These are phyloP conservation scores for Magnolia officinalis DNA, from an alignment of 164 flowering plant genomes.

Conservation along the genomic window DNA sequence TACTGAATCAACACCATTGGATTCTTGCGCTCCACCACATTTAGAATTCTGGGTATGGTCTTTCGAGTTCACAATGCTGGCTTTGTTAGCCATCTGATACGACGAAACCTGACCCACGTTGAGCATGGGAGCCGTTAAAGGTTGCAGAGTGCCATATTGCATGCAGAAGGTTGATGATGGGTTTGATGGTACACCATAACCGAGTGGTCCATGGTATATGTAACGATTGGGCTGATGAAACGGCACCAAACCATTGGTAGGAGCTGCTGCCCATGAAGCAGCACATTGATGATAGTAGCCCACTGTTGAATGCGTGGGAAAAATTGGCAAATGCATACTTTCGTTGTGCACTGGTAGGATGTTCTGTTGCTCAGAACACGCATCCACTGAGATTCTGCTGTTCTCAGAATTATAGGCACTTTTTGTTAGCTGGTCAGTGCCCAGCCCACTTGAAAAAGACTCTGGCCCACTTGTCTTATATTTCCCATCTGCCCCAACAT, in stretches of 20 bases:
- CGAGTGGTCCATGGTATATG: slow-evolving; percentile 48
- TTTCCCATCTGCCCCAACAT: slow-evolving; percentile 27
- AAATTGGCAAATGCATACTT: slow-evolving; percentile 48
- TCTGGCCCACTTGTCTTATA: slow-evolving; percentile 24
- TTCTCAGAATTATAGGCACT: slow-evolving; percentile 22
- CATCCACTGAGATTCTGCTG: slow-evolving; percentile 23
- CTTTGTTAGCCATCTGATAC: slow-evolving; percentile 48
- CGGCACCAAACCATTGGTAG: slow-evolving; percentile 58
- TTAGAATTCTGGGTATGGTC: slow-evolving; percentile 32
- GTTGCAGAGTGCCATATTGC: slow-evolving; percentile 58
- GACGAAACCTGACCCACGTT: slow-evolving; percentile 47
- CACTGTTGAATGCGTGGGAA: slow-evolving; percentile 61
- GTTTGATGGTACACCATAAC: slow-evolving; percentile 49
- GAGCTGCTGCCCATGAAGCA: slow-evolving; percentile 65
- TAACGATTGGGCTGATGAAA: slow-evolving; percentile 59
- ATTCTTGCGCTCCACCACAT: slow-evolving; percentile 23
- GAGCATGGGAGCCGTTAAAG: slow-evolving; percentile 42
- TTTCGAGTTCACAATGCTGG: slow-evolving; percentile 29
- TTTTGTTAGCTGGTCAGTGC: slow-evolving; percentile 20
- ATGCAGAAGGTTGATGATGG: slow-evolving; percentile 55
- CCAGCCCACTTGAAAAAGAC: slow-evolving; percentile 15
- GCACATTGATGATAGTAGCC: slow-evolving; percentile 75
- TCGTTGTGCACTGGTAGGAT: slow-evolving; percentile 43
- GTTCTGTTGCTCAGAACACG: slow-evolving; percentile 37
- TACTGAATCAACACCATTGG: slow-evolving; percentile 13